Evolutionary conservation across 164 flowering plant species (phyloP).

Genomic region (Brasenia schreberi): DNA sequence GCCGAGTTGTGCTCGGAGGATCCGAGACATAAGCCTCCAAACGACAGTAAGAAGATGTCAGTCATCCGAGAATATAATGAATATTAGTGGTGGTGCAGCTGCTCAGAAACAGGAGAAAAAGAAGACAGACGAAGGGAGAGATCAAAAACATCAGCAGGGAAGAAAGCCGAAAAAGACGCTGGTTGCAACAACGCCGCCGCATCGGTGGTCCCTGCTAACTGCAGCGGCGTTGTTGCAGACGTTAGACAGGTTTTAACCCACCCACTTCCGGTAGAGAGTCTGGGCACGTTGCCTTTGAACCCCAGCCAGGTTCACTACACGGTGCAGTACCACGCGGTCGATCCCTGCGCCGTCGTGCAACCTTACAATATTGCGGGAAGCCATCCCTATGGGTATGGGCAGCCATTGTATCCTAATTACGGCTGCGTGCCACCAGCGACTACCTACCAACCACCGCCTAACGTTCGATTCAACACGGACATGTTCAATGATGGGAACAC

Average conservation of each 20-base stretch:
- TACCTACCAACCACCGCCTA: background rate
- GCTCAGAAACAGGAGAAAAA: background rate
- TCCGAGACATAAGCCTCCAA: slow-evolving; percentile 6
- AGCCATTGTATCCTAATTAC: too few relatives aligned
- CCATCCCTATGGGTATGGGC: background rate
- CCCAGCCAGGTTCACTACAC: background rate
- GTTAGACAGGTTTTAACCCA: background rate
- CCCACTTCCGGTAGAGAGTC: background rate
- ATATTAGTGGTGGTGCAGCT: background rate
- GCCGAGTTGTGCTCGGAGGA: slow-evolving; percentile 25
- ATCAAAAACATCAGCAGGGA: background rate
- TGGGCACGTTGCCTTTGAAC: background rate
- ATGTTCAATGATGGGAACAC: background rate
- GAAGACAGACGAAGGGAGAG: background rate
- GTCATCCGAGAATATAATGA: background rate
- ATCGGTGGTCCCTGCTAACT: background rate
- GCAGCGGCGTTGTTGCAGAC: background rate
- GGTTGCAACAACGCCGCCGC: background rate
- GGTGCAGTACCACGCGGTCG: background rate
- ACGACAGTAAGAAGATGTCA: slow-evolving; percentile 13
- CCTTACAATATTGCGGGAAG: background rate
- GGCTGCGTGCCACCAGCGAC: background rate
- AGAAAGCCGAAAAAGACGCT: background rate
- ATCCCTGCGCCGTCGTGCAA: background rate
- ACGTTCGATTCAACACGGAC: background rate